Base-by-base conservation (phyloP, 257 asterid species). In the Apocynum venetum region DNA sequence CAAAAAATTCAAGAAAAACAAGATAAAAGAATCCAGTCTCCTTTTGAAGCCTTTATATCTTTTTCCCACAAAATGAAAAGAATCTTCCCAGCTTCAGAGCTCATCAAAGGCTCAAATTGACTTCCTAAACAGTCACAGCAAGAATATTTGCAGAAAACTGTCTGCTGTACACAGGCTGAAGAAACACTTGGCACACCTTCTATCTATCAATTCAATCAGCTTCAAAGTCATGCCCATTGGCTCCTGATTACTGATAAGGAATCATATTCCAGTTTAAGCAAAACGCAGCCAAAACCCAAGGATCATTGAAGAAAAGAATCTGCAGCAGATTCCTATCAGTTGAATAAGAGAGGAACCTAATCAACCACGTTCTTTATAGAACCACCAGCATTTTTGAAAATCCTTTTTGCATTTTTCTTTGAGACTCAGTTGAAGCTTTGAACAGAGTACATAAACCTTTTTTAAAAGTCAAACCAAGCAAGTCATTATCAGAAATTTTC, bases 241-340 rank as follows among this genome's bases (percentile, higher is more conserved):
- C 40, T 65, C 65, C 20, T 51, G 47, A 84, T 77, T 46, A 46
- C 41, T 65, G 86, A 83, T 75, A 72, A 76, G 83, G 90, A 83
- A 85, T 86, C 79, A 43, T 72, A 83, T 86, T 83, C 78, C 68
- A 66, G 64, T 79, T 66, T 73, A 53, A 56, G 13, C 52, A 43
- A 78, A 75, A 72, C 52, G 52, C 73, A 84, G 71, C 78, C 73
- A 41, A 25, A 77, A 80, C 75, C 78, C 51, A 79, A 52, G 11
- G 82, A 81, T 75, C 64, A 57, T 19, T 13, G 48, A 47, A n/a
- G 13, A 74, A 68, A 75, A 77, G 80, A 78, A 75, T 78, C 72
- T 75, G 14, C 64, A 11, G 71, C 71, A 71, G 77, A 82, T 85
- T 76, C 88, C 84, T 59, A 80, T 73, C 77, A 60, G 19, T 72